Evolutionary conservation across 2,329 filamentous ascomycete genomes (phyloP).

Genomic region (Botryotinia narcissicola): DNA sequence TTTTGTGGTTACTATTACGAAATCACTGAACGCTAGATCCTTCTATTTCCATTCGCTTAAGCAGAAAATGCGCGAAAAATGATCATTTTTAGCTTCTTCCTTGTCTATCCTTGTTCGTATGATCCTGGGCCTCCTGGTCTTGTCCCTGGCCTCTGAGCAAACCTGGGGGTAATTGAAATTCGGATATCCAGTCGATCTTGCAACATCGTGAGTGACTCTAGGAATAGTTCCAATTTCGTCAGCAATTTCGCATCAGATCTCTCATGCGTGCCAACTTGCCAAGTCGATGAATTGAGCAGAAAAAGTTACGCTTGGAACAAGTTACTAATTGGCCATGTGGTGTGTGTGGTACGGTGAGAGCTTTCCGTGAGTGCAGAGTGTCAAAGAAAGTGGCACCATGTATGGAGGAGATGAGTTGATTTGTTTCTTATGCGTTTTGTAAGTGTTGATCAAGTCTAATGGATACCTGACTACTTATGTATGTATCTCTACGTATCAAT

Average conservation of each 20-base stretch:
- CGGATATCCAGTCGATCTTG: constrained; percentile 20
- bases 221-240: neutral
- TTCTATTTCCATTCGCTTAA: constrained; percentile 8
- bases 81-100: constrained; percentile 3
- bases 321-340: neutral
- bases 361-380: neutral
- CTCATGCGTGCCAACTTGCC: neutral
- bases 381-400: neutral
- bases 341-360: constrained; percentile 10
- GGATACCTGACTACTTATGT: too few species aligned
- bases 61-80: neutral
- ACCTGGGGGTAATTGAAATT: constrained; percentile 24
- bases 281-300: neutral
- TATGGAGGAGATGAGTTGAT: neutral
- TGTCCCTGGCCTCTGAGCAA: constrained; percentile 10
- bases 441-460: too few species aligned
- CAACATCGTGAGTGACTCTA: neutral
- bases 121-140: neutral
- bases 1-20: constrained; percentile 15
- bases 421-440: neutral
- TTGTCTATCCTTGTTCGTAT: neutral
- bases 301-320: constrained; percentile 6
- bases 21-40: constrained; percentile 10
- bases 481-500: neutral
- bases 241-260: constrained; percentile 5